These are phyloP conservation scores for Epichloe hybrida DNA, from an alignment of 2,329 filamentous ascomycete species.

Conservation along the genomic window DNA sequence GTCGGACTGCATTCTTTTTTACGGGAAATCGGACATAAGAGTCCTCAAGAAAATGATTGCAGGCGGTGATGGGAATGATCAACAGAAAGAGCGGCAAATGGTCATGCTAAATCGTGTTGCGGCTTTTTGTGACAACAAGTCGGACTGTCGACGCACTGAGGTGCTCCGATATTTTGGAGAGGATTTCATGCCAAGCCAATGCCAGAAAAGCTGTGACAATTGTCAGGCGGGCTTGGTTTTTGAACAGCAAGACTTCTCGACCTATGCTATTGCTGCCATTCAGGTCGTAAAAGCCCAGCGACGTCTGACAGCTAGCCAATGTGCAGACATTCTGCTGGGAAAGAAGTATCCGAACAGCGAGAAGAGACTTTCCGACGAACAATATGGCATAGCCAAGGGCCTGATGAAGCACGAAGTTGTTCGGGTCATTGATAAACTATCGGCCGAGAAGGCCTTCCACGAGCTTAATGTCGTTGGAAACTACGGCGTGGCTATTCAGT, in stretches of 20 bases:
- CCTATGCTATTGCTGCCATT: constrained; percentile 59
- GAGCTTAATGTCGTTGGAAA: constrained; percentile 47
- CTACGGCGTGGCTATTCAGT: constrained; percentile 59
- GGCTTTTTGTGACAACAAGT: constrained; percentile 78
- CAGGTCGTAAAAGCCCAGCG: constrained; percentile 48
- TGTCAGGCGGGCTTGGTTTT: constrained; percentile 63
- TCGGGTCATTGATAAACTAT: constrained; percentile 66
- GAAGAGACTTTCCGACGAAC: constrained; percentile 37
- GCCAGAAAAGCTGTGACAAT: constrained; percentile 72
- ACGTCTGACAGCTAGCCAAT: constrained; percentile 61
- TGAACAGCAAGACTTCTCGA: constrained; percentile 62
- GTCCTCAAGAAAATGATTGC: constrained; percentile 70
- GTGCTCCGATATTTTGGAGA: constrained; percentile 94
- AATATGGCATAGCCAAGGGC: constrained; percentile 55
- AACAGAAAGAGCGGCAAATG: constrained; percentile 74
- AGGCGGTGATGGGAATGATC: constrained; percentile 57
- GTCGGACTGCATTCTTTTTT: constrained; percentile 78
- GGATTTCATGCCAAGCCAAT: constrained; percentile 57
- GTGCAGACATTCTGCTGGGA: constrained; percentile 73
- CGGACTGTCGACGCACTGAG: constrained; percentile 75
- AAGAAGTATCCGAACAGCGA: constrained; percentile 46
- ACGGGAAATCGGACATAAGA: constrained; percentile 63
- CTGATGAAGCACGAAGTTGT: constrained; percentile 67
- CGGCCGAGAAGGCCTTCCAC: constrained; percentile 57
- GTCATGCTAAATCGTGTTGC: constrained; percentile 77